phyloP scores from a whole-genome alignment of 2,329 filamentous ascomycete genomes.

The Xylariomycetidae sp. region DNA sequence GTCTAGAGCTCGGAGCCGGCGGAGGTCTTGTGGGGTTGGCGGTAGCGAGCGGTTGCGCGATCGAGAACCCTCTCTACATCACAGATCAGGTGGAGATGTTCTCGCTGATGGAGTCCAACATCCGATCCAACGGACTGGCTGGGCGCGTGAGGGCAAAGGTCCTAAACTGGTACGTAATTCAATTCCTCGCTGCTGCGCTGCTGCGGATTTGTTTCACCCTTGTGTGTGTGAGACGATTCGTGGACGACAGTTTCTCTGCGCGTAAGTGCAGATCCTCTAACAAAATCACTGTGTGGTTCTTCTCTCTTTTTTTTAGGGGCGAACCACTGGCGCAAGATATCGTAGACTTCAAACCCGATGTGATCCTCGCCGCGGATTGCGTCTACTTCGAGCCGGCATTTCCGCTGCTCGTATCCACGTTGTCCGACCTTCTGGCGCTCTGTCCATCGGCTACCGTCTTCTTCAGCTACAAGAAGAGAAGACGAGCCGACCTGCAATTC shows the following conservation, averaged over 20 bases:
- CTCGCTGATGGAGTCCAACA: conserved; percentile 80
- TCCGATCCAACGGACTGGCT: conserved; percentile 70
- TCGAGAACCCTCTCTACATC: conserved; percentile 61
- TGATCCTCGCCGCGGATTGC: conserved; percentile 93
- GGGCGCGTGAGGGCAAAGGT: conserved; percentile 61
- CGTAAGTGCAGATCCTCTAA: neutral
- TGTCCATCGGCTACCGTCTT: conserved; percentile 61
- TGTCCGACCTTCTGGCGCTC: conserved; percentile 68
- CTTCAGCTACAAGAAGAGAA: conserved; percentile 94
- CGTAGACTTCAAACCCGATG: conserved; percentile 58
- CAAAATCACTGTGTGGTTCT: conserved; percentile 11
- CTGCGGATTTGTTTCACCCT: too few relatives aligned
- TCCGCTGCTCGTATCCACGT: conserved; percentile 74
- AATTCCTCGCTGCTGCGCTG: neutral
- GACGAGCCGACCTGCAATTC: conserved; percentile 74
- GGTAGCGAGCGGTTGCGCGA: conserved; percentile 51
- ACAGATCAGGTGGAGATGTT: conserved; percentile 89
- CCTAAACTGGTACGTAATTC: conserved; percentile 72
- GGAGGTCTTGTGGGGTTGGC: conserved; percentile 77
- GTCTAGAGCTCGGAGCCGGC: conserved; percentile 87
- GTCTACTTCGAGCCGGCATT: conserved; percentile 97
- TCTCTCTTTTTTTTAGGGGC: conserved; percentile 42
- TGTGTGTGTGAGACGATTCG: too few relatives aligned
- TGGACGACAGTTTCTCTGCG: too few relatives aligned
- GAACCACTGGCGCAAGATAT: conserved; percentile 52